Evolutionary conservation across 2,329 filamentous ascomycete species (phyloP), one percentile per base, ranked within the genome.

Genomic region (Diaporthe australafricana): DNA sequence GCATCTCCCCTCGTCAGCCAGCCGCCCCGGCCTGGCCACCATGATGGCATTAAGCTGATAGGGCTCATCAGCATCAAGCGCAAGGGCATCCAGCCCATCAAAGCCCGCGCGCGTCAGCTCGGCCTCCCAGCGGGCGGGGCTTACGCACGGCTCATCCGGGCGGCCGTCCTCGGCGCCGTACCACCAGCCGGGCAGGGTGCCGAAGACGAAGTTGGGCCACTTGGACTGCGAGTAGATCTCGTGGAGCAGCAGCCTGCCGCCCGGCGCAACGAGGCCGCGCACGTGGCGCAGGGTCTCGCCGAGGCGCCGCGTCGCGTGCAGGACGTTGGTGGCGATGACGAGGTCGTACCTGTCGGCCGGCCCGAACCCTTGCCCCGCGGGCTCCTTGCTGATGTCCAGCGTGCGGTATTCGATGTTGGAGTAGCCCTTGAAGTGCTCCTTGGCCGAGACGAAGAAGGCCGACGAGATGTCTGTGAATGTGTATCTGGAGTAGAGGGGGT

Each of bases 341-440:
- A 70, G 20, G 70, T 80, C 79, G 70, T 80, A 80, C 32, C 32
- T 35, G 4, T 74, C 73, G 2, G 73, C 75, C 45, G 76, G 74
- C n/a, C 78, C 76, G 53, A 74, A 76, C 11, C 74, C 74, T 57
- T 77, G 75, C 25, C 69, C 47, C 9, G 22, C 14, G 5, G 70
- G 67, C 30, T 70, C 57, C 22, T 47, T 27, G 16, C 62, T 48
- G 53, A 77, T 67, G 48, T 77, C 74, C 2, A 76, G 71, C 5
- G 62, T 62, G 16, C 55, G 48, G 57, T 67, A 76, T 12, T 69
- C 65, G 62, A 77, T 74, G 12, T 25, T 25, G 4, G 20, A 9
- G 27, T 30, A 11, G 30, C 69, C 66, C 3, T 48, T 22, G 42
- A 76, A 76, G 1, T 68, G 60, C 42, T 74, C 72, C 30, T 56